Conservation (phyloP, 352 stramenopile genomes). For the Lagenidium giganteum region DNA sequence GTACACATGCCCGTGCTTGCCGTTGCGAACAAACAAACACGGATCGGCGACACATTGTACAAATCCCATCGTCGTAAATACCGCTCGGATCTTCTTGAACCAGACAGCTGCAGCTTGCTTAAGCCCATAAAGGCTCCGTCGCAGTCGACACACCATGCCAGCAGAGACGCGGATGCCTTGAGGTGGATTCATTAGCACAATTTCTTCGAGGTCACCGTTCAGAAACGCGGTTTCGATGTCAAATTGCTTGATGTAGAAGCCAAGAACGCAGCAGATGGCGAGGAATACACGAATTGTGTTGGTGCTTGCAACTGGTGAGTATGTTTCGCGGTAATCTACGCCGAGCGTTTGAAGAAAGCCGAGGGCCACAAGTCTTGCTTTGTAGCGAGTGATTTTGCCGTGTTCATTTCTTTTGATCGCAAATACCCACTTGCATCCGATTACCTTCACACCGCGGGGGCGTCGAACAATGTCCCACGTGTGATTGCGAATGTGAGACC, state of each 20-base stretch:
- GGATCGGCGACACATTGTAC: too few relatives aligned
- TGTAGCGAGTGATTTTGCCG: conserved; percentile 16
- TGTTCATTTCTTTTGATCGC: conserved; percentile 9
- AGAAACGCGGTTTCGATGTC: too few relatives aligned
- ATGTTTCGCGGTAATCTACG: conserved; percentile 19
- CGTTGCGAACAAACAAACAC: too few relatives aligned
- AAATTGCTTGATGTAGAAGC: conserved; percentile 11
- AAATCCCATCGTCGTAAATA: too few relatives aligned
- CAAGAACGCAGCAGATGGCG: too few relatives aligned
- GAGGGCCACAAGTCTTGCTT: conserved; percentile 17
- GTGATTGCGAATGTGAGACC: too few relatives aligned
- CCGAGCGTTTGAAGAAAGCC: conserved; percentile 15
- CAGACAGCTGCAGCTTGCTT: conserved; percentile 3
- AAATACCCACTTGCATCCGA: too few relatives aligned
- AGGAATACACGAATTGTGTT: conserved; percentile 11
- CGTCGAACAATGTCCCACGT: too few relatives aligned
- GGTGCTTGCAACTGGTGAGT: conserved; percentile 12
- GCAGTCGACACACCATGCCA: neutral
- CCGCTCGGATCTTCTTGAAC: too few relatives aligned
- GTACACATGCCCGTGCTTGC: neutral
- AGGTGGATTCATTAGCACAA: conserved; percentile 1
- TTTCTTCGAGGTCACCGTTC: conserved; percentile 16
- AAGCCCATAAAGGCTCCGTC: conserved; percentile 4
- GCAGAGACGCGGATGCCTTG: neutral
- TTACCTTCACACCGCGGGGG: too few relatives aligned